A percentile compares a stretch with the other conserved stretches of the same genome.
phyloP scores from a whole-genome alignment of 1,284 basidiomycete species.

The Exobasidium cylindrosporum region DNA sequence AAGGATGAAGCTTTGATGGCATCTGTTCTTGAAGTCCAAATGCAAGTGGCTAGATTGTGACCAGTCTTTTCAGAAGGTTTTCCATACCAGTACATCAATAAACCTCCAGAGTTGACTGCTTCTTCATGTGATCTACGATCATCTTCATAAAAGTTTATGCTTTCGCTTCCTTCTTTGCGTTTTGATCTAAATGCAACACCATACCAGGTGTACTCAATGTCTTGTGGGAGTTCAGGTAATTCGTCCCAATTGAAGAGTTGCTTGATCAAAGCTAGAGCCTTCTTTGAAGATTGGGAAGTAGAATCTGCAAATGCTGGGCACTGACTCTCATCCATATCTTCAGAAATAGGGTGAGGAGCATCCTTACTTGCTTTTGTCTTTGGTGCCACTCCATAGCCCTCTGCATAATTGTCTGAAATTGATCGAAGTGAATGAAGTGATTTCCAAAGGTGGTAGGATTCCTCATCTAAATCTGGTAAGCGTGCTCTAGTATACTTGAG shows the following conservation, averaged over 20 bases:
- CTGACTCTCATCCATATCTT: not conserved
- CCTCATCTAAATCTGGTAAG: constrained; percentile 28
- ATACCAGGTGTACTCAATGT: constrained; percentile 31
- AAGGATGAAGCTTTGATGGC: constrained; percentile 29
- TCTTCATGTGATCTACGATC: constrained; percentile 45
- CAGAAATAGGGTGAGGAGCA: constrained; percentile 23
- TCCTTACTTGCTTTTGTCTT: not conserved
- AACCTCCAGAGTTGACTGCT: constrained; percentile 36
- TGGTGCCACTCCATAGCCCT: constrained; percentile 24
- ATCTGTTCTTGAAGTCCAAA: constrained; percentile 35
- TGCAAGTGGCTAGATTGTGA: constrained; percentile 46
- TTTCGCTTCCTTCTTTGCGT: constrained; percentile 27
- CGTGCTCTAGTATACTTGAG: constrained; percentile 38
- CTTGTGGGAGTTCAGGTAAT: constrained; percentile 21
- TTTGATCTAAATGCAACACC: constrained; percentile 44
- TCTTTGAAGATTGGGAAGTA: constrained; percentile 7
- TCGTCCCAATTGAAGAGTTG: constrained; percentile 39
- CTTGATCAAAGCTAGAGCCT: constrained; percentile 13
- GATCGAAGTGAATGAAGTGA: constrained; percentile 34
- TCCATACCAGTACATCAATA: constrained; percentile 51
- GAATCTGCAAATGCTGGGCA: constrained; percentile 32
- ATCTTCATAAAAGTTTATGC: constrained; percentile 34
- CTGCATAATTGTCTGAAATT: constrained; percentile 33
- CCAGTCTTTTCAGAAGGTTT: constrained; percentile 30
- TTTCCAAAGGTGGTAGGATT: constrained; percentile 30